Base-by-base conservation (phyloP, 139 green algal species). In the Ostreobium quekettii region DNA sequence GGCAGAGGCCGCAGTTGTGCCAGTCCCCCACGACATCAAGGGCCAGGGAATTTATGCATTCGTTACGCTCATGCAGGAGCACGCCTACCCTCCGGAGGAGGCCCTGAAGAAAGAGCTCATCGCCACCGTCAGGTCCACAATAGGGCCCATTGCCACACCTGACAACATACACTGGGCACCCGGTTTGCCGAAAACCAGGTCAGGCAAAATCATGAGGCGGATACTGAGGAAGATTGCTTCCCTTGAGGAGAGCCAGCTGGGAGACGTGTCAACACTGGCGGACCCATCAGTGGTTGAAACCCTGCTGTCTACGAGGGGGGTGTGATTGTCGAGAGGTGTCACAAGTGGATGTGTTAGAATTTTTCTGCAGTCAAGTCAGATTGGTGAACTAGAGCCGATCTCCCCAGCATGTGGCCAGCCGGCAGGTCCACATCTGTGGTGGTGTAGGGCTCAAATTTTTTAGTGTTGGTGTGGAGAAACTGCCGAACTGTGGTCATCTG, bases 41-140 rank as follows among this genome's bases (percentile, higher is more conserved):
- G 93, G 93, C 15, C 80, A 89, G 57, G 87, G 78, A 39, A 95
- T 99, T 68, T 99, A 98, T 71, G 93, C 92, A 1, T 99, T 89
- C 68, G 90, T 98, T 2, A 95, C 86, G 2, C 79, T 98, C 8
- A 81, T 87, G 47, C 75, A 87, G 1, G 59, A 42, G 5, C 47
- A 30, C 30, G 80, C 77, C 28, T 64, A 74, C 26, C 78, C 76
- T 15, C 73, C 74, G 6, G 49, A 48, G 36, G 81, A 88, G 31
- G 70, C 73, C 15, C 75, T 95, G 67, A 81, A 83, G 46, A 86
- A 87, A 67, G 78, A 84, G 76, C 82, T 97, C 30, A 47, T 72
- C 47, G 68, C 22, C 6, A 24, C 62, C 6, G 83, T 89, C 19
- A 70, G 82, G 36, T 69, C 4, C 1, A 60, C 42, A 60, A 87